Evolutionary conservation across 805 yeast genomes (phyloP).

Genomic region (Gaillardinia entomophila): DNA sequence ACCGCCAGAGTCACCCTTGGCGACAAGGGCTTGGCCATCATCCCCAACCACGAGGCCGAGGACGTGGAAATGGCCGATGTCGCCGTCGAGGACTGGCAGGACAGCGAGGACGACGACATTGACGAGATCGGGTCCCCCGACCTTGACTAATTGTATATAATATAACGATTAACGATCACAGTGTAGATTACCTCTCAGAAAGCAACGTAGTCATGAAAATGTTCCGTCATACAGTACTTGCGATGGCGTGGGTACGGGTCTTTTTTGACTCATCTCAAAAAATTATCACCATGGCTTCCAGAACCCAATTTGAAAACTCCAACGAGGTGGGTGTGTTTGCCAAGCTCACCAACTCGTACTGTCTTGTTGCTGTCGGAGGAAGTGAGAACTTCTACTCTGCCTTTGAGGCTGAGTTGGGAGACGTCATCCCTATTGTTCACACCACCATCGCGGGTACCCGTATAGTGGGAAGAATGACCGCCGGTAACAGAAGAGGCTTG

Average conservation of each 20-base stretch:
- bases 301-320: constrained; percentile 79
- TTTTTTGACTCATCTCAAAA: too few species aligned
- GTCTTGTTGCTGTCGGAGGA: constrained; percentile 95
- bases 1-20: constrained; percentile 58
- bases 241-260: too few species aligned
- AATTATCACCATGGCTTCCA: constrained; percentile 67
- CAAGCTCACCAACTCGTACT: constrained; percentile 92
- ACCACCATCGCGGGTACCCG: constrained; percentile 98
- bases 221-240: too few species aligned
- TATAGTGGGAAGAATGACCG: constrained; percentile 96
- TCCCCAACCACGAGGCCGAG: constrained; percentile 76
- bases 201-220: too few species aligned
- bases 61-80: constrained; percentile 48
- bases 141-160: constrained; percentile 11
- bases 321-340: constrained; percentile 93
- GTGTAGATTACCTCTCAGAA: too few species aligned
- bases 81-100: constrained; percentile 56
- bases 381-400: constrained; percentile 82
- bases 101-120: constrained; percentile 51
- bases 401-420: constrained; percentile 96
- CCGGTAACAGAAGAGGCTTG: constrained; percentile 96
- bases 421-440: constrained; percentile 91
- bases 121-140: constrained; percentile 22
- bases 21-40: constrained; percentile 65
- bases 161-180: too few species aligned